These are phyloP conservation scores for Chaetomium strumarium DNA, from an alignment of 2,329 filamentous ascomycete species.

Conservation along the genomic window DNA sequence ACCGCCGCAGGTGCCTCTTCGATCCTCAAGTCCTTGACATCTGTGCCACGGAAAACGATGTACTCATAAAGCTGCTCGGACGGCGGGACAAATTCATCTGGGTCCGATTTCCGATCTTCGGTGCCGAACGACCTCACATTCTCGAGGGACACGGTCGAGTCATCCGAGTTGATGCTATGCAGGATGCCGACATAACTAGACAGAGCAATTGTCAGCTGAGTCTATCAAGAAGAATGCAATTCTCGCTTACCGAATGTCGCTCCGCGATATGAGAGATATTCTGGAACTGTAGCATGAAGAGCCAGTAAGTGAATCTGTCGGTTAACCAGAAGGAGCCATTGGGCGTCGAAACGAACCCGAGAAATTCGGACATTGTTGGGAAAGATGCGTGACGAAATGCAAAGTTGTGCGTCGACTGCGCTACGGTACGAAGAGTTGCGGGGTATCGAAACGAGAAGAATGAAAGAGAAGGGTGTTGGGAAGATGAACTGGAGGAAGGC, in stretches of 20 bases:
- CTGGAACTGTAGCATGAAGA: slow-evolving; percentile 53
- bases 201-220: slow-evolving; percentile 28
- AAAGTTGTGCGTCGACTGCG: slow-evolving; percentile 3
- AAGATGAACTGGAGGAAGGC: slow-evolving; percentile 10
- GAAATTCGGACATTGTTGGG: slow-evolving; percentile 51
- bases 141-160: slow-evolving; percentile 92
- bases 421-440: background rate
- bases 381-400: slow-evolving; percentile 10
- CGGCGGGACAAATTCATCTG: slow-evolving; percentile 74
- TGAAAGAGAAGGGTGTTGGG: background rate
- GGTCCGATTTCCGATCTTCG: slow-evolving; percentile 75
- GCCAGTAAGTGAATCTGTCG: slow-evolving; percentile 1
- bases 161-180: slow-evolving; percentile 96
- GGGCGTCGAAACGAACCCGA: slow-evolving; percentile 43
- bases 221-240: slow-evolving; percentile 2
- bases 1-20: slow-evolving; percentile 70
- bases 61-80: slow-evolving; percentile 94
- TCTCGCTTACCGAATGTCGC: slow-evolving; percentile 78
- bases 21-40: slow-evolving; percentile 96
- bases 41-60: slow-evolving; percentile 95
- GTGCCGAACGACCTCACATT: slow-evolving; percentile 94
- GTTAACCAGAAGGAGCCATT: background rate
- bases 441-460: slow-evolving; percentile 12
- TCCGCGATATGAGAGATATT: slow-evolving; percentile 96
- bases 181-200: slow-evolving; percentile 87